Evolutionary conservation across 2,329 filamentous ascomycete species (phyloP).

Genomic region (Pseudophaeomoniella oleicola): DNA sequence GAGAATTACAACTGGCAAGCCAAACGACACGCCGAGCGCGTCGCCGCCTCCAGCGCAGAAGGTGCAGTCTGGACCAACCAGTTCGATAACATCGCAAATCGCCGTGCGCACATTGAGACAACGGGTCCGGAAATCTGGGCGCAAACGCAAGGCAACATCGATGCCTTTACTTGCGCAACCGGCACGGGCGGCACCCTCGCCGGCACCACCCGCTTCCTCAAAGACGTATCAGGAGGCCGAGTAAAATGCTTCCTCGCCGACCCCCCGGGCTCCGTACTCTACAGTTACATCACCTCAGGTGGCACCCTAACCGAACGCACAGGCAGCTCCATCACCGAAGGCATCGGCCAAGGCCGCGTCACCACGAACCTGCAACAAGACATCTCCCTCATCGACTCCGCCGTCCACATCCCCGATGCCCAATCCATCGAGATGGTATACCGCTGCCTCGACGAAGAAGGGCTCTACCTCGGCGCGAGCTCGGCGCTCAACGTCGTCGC

Average conservation of each 20-base stretch:
- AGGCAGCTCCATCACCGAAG: slow-evolving; percentile 88
- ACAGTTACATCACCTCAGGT: slow-evolving; percentile 77
- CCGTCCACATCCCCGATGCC: slow-evolving; percentile 73
- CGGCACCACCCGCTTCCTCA: slow-evolving; percentile 75
- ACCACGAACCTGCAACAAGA: slow-evolving; percentile 91
- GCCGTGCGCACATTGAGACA: slow-evolving; percentile 87
- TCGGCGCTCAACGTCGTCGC: slow-evolving; percentile 91
- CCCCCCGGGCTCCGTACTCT: slow-evolving; percentile 82
- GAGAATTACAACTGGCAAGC: slow-evolving; percentile 98
- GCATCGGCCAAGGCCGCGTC: slow-evolving; percentile 88
- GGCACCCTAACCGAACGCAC: slow-evolving; percentile 68
- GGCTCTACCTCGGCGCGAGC: slow-evolving; percentile 85
- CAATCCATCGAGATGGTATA: slow-evolving; percentile 98
- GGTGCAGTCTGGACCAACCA: slow-evolving; percentile 98
- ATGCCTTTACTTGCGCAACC: slow-evolving; percentile 91
- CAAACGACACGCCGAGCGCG: slow-evolving; percentile 62
- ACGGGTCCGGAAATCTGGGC: slow-evolving; percentile 96
- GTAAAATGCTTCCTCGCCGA: slow-evolving; percentile 88
- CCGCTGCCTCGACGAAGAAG: slow-evolving; percentile 87
- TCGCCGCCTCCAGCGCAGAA: slow-evolving; percentile 35
- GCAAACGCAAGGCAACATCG: slow-evolving; percentile 71
- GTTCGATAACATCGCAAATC: slow-evolving; percentile 93
- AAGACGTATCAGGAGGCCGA: slow-evolving; percentile 60
- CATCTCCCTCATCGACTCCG: slow-evolving; percentile 69
- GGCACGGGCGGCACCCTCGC: slow-evolving; percentile 87